Conservation (phyloP, 2,329 filamentous ascomycete species). For the Colletotrichum eremochloae region DNA sequence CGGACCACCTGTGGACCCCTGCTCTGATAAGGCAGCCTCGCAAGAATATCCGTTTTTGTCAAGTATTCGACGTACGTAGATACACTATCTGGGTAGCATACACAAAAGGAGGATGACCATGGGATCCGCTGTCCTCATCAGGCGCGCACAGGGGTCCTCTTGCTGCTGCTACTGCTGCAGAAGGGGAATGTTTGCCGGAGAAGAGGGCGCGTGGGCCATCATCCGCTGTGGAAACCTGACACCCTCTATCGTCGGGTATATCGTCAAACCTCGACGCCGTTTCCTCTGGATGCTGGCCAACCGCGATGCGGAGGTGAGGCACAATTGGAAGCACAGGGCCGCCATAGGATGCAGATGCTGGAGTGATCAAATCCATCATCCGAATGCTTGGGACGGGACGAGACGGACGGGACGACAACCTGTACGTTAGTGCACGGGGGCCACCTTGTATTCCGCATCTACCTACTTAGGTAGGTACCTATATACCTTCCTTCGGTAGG, state of each 20-base stretch:
- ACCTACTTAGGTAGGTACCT: too few relatives aligned
- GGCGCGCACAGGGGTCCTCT: neutral
- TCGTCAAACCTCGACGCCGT: neutral
- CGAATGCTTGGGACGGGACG: conserved; percentile 41
- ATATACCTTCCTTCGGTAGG: too few relatives aligned
- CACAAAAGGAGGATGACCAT: neutral
- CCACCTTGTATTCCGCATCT: too few relatives aligned
- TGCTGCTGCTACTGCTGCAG: neutral
- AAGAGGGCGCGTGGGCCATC: conserved; percentile 5
- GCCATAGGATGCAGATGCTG: conserved; percentile 6
- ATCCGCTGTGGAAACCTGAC: neutral
- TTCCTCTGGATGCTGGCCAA: neutral
- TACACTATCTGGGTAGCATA: too few relatives aligned
- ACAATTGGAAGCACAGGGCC: neutral
- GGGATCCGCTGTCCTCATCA: neutral
- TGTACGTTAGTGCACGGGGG: neutral
- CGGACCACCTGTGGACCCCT: neutral
- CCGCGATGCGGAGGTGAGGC: conserved; percentile 11
- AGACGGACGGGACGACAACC: conserved; percentile 33
- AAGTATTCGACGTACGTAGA: neutral
- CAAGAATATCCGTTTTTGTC: neutral
- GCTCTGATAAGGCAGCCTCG: neutral
- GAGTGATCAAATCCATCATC: conserved; percentile 29
- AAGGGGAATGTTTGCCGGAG: neutral
- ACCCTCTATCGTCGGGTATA: conserved; percentile 7